Evolutionary conservation across 176 grass and related monocot genomes (phyloP).

Genomic region (Oryza brachyantha): DNA sequence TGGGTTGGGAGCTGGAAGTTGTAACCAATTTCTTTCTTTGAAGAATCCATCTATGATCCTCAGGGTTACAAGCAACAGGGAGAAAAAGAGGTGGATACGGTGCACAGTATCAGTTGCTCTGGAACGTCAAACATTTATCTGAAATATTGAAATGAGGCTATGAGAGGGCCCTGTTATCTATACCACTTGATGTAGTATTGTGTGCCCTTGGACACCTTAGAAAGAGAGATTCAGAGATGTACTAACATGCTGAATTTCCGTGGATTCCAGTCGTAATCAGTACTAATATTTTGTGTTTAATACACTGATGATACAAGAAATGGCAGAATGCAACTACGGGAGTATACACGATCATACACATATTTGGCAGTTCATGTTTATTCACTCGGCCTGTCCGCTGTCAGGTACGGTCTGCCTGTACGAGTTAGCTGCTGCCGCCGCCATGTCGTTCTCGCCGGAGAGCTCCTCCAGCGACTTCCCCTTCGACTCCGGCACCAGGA

Average conservation of each 20-base stretch:
- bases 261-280: no score
- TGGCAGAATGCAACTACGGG: neutral
- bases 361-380: neutral
- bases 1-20: neutral
- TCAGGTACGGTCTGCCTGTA: slow-evolving; percentile 23
- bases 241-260: no score
- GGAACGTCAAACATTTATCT: neutral
- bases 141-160: neutral
- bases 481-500: neutral
- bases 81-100: neutral
- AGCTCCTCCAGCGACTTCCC: slow-evolving; percentile 62
- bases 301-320: neutral
- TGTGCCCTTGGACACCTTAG: neutral
- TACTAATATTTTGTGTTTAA: neutral
- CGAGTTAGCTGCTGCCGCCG: neutral
- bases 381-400: neutral
- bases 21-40: neutral
- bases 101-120: neutral
- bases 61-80: neutral
- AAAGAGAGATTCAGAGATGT: no score
- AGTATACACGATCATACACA: neutral
- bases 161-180: neutral
- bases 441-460: slow-evolving; percentile 45
- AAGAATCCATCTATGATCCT: neutral
- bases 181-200: neutral